These are phyloP conservation scores for Rhynchosporium agropyri DNA, from an alignment of 2,329 filamentous ascomycete species.

Conservation along the genomic window DNA sequence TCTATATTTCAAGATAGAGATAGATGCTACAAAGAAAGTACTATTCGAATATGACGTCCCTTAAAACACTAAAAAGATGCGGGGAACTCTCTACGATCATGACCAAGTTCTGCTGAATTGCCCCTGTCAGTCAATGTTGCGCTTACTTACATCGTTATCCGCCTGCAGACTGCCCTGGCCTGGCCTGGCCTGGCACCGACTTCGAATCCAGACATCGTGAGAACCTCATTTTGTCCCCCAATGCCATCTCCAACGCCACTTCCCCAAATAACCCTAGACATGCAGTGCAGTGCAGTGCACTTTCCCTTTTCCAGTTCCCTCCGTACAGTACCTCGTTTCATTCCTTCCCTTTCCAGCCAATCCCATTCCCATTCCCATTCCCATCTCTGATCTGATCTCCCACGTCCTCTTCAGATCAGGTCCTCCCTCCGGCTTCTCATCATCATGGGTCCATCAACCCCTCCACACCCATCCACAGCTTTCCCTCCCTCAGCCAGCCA, in stretches of 20 bases:
- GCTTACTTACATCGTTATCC: too few species aligned
- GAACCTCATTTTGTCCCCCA: neutral
- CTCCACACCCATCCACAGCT: neutral
- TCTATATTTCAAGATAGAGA: too few species aligned
- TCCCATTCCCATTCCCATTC: neutral
- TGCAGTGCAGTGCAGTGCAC: neutral
- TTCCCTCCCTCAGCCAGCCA: too few species aligned
- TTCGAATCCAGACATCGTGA: neutral
- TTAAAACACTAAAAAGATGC: too few species aligned
- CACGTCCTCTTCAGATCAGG: neutral
- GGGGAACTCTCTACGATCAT: too few species aligned
- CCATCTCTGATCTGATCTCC: too few species aligned
- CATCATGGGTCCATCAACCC: neutral
- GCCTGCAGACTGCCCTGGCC: neutral
- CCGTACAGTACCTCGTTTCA: neutral
- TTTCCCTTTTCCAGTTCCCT: neutral
- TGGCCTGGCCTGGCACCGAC: neutral
- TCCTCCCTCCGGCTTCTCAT: neutral
- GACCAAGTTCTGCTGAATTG: too few species aligned
- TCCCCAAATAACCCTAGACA: neutral
- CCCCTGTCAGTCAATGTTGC: too few species aligned
- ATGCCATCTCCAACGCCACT: neutral
- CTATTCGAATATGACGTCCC: too few species aligned
- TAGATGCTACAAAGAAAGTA: too few species aligned
- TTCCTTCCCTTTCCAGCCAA: constrained; percentile 1